Evolutionary conservation across 306 rosid genomes (phyloP).

Genomic region (Ormosia emarginata): DNA sequence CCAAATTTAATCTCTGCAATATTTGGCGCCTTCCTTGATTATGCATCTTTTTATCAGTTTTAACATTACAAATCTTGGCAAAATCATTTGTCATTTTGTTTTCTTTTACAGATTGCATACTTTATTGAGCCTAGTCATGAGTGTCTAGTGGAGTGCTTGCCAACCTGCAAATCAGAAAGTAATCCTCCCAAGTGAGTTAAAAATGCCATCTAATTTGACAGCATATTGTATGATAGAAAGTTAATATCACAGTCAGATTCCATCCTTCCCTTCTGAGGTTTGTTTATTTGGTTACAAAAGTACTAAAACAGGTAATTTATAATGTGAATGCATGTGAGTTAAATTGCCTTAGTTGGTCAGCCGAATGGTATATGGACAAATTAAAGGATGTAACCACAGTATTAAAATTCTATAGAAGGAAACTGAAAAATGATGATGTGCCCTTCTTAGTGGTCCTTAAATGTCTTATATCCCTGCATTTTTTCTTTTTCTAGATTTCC

Average conservation of each 20-base stretch:
- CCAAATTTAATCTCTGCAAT: not conserved
- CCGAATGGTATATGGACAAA: not conserved
- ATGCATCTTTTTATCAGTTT: not conserved
- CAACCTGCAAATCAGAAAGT: conserved; percentile 76
- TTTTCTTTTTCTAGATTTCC: conserved; percentile 50
- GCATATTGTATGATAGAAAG: not conserved
- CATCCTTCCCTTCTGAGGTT: not conserved
- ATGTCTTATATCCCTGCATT: not conserved
- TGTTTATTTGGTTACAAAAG: not conserved
- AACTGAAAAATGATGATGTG: not conserved
- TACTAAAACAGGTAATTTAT: not conserved
- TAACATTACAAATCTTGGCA: not conserved
- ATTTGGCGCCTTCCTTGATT: not conserved
- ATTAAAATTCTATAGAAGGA: not conserved
- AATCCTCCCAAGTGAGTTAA: conserved; percentile 83
- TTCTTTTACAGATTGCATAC: conserved; percentile 64
- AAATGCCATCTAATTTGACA: not conserved
- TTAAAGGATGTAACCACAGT: not conserved
- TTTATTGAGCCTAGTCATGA: conserved; percentile 82
- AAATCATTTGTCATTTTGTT: not conserved
- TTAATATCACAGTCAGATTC: not conserved
- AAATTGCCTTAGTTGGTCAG: not conserved
- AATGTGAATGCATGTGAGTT: not conserved
- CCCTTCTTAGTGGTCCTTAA: not conserved
- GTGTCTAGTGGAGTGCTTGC: conserved; percentile 85